Evolutionary conservation across 208 protist species (phyloP).

Genomic region (Plasmodiophora brassicae): DNA sequence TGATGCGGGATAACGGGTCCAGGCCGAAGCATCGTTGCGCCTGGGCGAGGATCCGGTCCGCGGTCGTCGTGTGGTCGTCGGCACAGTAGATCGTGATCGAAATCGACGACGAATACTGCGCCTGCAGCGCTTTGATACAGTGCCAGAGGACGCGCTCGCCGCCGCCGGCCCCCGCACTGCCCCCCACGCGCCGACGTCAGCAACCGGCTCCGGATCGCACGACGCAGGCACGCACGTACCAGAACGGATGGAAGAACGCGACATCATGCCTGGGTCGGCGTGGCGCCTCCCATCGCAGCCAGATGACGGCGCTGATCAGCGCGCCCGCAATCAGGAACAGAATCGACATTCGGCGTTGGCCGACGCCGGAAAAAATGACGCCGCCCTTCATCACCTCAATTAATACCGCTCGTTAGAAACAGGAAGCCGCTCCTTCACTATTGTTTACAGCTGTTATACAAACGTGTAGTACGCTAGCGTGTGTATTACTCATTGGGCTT

Average conservation of each 20-base stretch:
- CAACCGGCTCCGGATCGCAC: neutral
- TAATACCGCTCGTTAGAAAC: too few species aligned
- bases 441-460: too few species aligned
- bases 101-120: neutral
- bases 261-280: too few species aligned
- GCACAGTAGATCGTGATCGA: conserved; percentile 55
- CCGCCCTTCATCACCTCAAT: too few species aligned
- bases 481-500: too few species aligned
- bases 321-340: too few species aligned
- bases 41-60: conserved; percentile 48
- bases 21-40: conserved; percentile 41
- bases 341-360: too few species aligned
- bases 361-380: too few species aligned
- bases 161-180: conserved; percentile 63
- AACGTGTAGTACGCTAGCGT: too few species aligned
- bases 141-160: conserved; percentile 91
- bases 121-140: conserved; percentile 57
- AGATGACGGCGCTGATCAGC: too few species aligned
- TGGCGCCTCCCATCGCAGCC: too few species aligned
- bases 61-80: conserved; percentile 46
- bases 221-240: neutral
- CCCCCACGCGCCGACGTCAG: neutral
- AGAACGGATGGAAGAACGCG: neutral
- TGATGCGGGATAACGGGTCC: conserved; percentile 36
- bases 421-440: too few species aligned